These are phyloP conservation scores for Sanchytrium tribonematis DNA, from an alignment of 371 early-diverging fungal genomes.

Conservation along the genomic window DNA sequence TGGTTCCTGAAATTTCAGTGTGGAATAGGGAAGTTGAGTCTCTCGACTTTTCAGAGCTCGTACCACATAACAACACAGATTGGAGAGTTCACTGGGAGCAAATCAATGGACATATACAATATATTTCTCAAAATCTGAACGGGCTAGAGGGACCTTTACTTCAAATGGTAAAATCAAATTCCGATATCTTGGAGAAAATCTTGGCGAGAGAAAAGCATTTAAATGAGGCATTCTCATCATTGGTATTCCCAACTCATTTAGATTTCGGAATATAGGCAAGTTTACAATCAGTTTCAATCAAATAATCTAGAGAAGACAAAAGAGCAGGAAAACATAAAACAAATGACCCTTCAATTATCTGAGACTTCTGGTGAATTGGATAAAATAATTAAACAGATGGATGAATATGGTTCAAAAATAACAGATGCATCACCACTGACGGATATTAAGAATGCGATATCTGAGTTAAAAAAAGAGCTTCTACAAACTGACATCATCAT, in stretches of 20 bases:
- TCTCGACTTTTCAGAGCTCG: neutral
- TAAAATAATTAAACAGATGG: neutral
- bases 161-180: neutral
- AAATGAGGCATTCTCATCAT: neutral
- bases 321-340: neutral
- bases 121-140: neutral
- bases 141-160: neutral
- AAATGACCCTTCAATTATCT: neutral
- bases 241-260: neutral
- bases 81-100: neutral
- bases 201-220: neutral
- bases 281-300: neutral
- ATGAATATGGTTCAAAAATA: neutral
- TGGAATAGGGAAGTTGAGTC: neutral
- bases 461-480: neutral
- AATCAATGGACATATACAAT: neutral
- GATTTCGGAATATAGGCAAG: neutral
- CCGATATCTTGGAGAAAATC: neutral
- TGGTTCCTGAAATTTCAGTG: neutral
- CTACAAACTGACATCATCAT: neutral
- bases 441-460: neutral
- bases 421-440: neutral
- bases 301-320: neutral
- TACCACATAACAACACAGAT: neutral
- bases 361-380: neutral